phyloP scores from a whole-genome alignment of 345 rosid genomes.

The Hibiscus syriacus region DNA sequence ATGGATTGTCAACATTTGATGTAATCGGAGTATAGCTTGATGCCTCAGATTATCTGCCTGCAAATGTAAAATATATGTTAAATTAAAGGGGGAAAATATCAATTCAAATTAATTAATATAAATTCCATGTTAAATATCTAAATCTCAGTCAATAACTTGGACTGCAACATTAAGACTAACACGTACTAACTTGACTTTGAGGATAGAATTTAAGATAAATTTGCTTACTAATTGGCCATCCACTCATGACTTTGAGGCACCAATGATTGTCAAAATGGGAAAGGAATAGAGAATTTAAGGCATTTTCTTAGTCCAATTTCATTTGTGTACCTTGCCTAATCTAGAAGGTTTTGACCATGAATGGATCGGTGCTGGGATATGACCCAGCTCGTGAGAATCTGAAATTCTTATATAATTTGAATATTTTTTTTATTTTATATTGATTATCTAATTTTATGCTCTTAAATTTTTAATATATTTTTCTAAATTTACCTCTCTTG shows the following conservation, averaged over 20 bases:
- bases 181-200: conserved; percentile 12
- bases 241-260: conserved; percentile 26
- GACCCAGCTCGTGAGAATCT: no score
- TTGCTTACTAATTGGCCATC: not conserved
- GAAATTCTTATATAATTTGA: no score
- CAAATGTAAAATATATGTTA: no score
- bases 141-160: not conserved
- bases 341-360: conserved; percentile 25
- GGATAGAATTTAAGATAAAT: not conserved
- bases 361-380: no score
- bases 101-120: no score
- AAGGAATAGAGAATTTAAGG: conserved; percentile 2
- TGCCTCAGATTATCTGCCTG: conserved; percentile 98
- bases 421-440: no score
- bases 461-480: no score
- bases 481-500: no score
- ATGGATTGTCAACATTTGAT: conserved; percentile 65
- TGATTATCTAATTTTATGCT: no score
- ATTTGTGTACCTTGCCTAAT: conserved; percentile 12
- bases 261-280: conserved; percentile 19
- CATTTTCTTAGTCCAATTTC: conserved; percentile 5
- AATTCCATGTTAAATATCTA: not conserved
- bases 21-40: conserved; percentile 67
- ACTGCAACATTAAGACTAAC: not conserved
- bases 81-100: no score